These are phyloP conservation scores for Neoascochyta sp. DNA, from an alignment of 2,329 filamentous ascomycete species.

Conservation along the genomic window DNA sequence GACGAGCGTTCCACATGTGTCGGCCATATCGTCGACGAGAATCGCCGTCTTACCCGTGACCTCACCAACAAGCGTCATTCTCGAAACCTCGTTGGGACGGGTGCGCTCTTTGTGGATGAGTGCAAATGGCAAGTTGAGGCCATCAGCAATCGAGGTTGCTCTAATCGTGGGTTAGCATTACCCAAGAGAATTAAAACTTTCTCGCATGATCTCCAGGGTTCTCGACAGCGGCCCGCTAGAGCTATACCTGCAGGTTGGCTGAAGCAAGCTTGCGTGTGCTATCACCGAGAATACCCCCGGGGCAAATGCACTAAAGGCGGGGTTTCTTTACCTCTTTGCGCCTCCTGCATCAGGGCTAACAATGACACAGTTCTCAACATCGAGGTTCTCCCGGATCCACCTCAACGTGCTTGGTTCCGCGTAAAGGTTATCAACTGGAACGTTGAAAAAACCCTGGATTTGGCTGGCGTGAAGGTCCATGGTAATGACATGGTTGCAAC, in stretches of 20 bases:
- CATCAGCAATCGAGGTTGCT: constrained; percentile 89
- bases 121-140: constrained; percentile 84
- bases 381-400: constrained; percentile 85
- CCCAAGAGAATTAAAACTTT: too few relatives aligned
- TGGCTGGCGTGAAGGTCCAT: constrained; percentile 95
- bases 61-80: constrained; percentile 94
- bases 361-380: constrained; percentile 80
- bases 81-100: constrained; percentile 82
- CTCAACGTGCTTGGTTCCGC: constrained; percentile 87
- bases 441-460: constrained; percentile 94
- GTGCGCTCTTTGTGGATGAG: constrained; percentile 96
- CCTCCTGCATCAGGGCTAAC: constrained; percentile 93
- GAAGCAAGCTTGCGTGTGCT: too few relatives aligned
- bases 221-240: too few relatives aligned
- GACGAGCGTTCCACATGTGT: constrained; percentile 82
- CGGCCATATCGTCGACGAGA: constrained; percentile 96
- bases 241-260: too few relatives aligned
- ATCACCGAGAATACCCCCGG: not conserved
- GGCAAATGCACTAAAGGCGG: too few relatives aligned
- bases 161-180: constrained; percentile 39
- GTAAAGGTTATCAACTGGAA: constrained; percentile 77
- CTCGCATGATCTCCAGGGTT: too few relatives aligned
- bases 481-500: constrained; percentile 89
- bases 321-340: constrained; percentile 66
- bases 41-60: constrained; percentile 90